Evolutionary conservation across 2,329 filamentous ascomycete genomes (phyloP).

Genomic region (Cadophora malorum): DNA sequence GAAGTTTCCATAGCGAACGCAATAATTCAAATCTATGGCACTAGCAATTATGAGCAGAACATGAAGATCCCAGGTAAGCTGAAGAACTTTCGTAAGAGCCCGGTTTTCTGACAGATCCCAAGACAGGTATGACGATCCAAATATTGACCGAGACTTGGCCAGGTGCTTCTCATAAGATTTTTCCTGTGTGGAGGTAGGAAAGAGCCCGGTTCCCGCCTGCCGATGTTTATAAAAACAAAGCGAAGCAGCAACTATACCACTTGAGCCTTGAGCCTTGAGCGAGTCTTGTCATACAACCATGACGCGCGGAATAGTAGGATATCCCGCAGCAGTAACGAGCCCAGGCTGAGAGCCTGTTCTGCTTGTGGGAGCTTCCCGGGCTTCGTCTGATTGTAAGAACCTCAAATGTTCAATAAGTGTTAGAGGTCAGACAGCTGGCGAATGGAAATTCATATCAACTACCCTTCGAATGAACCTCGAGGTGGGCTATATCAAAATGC

Average conservation of each 20-base stretch:
- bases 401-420: too few relatives aligned
- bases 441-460: not conserved
- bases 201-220: not conserved
- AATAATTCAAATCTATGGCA: not conserved
- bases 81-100: not conserved
- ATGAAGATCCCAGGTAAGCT: not conserved
- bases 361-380: not conserved
- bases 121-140: not conserved
- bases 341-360: too few relatives aligned
- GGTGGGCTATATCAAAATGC: too few relatives aligned
- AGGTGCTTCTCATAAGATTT: too few relatives aligned
- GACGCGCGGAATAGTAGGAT: too few relatives aligned
- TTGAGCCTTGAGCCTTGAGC: too few relatives aligned
- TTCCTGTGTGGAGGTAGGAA: too few relatives aligned
- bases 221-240: too few relatives aligned
- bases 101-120: not conserved
- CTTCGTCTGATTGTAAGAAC: too few relatives aligned
- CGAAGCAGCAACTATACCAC: too few relatives aligned
- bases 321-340: too few relatives aligned
- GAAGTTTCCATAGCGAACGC: constrained; percentile 8
- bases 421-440: not conserved
- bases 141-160: not conserved
- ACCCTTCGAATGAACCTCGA: not conserved
- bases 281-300: too few relatives aligned
- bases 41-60: not conserved